Conservation (phyloP, 2,329 filamentous ascomycete species). For the Colletotrichum melonis region DNA sequence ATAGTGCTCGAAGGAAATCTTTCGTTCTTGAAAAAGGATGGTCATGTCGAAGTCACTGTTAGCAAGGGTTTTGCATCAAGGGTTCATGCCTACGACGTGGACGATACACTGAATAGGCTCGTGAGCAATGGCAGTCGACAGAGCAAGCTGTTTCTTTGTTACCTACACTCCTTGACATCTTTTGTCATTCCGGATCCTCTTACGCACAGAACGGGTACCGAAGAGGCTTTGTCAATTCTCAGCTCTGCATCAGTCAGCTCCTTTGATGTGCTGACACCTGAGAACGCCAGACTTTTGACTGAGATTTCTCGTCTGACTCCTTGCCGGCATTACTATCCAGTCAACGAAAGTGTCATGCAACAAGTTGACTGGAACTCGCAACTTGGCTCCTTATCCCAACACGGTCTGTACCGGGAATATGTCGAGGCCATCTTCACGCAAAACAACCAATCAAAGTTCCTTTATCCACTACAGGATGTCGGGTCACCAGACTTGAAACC, state of each 20-base stretch:
- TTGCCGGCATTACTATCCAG: slow-evolving; percentile 56
- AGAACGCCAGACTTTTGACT: slow-evolving; percentile 48
- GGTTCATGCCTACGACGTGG: slow-evolving; percentile 59
- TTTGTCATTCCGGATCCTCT: slow-evolving; percentile 62
- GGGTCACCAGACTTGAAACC: neutral
- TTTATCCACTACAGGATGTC: neutral
- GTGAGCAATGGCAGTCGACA: slow-evolving; percentile 61
- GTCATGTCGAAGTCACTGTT: slow-evolving; percentile 52
- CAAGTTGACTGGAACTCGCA: slow-evolving; percentile 51
- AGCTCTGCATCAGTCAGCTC: slow-evolving; percentile 60
- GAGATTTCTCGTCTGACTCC: slow-evolving; percentile 56
- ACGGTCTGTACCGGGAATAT: slow-evolving; percentile 51
- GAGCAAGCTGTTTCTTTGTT: slow-evolving; percentile 63
- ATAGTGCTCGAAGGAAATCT: neutral
- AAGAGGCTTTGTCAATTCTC: slow-evolving; percentile 62
- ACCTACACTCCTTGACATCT: slow-evolving; percentile 66
- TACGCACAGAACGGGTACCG: slow-evolving; percentile 62
- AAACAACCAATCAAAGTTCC: neutral
- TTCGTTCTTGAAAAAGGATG: slow-evolving; percentile 33
- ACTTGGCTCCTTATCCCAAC: slow-evolving; percentile 56
- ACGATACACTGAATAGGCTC: slow-evolving; percentile 60
- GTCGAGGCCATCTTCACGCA: slow-evolving; percentile 51
- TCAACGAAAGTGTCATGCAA: slow-evolving; percentile 57
- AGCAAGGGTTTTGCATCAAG: slow-evolving; percentile 26
- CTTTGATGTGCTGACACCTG: slow-evolving; percentile 50